A percentile compares a stretch with the other conserved stretches of the same genome.
phyloP scores from a whole-genome alignment of 306 rosid genomes.

The Gastrolobium bilobum region DNA sequence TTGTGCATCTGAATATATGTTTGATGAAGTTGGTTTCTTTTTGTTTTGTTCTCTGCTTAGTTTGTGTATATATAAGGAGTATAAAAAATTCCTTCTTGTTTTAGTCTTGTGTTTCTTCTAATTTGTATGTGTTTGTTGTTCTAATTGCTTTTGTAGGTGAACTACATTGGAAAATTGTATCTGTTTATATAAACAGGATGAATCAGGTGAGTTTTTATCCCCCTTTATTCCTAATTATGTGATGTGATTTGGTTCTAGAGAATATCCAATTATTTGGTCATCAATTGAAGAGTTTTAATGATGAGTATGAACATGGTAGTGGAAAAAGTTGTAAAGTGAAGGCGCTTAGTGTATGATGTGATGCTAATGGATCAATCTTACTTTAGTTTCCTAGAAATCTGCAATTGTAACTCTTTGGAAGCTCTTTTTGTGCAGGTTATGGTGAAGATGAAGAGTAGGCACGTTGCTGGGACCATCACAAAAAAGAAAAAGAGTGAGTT shows the following conservation, averaged over 20 bases:
- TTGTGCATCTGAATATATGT: neutral
- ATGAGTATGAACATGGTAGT: slow-evolving; percentile 56
- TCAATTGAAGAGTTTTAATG: slow-evolving; percentile 57
- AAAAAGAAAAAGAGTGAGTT: slow-evolving; percentile 99
- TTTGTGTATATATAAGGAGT: no score
- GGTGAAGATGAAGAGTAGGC: slow-evolving; percentile 99
- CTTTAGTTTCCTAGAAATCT: slow-evolving; percentile 56
- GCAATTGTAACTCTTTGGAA: slow-evolving; percentile 54
- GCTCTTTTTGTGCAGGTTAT: slow-evolving; percentile 89
- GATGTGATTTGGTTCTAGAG: slow-evolving; percentile 32
- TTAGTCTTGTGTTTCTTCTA: slow-evolving; percentile 9
- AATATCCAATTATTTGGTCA: slow-evolving; percentile 63
- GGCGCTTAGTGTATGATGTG: slow-evolving; percentile 50
- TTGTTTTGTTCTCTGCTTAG: neutral
- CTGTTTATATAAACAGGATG: slow-evolving; percentile 82
- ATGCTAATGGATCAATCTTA: slow-evolving; percentile 48
- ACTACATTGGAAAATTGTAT: slow-evolving; percentile 97
- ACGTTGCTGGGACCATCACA: slow-evolving; percentile 98
- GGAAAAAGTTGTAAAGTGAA: slow-evolving; percentile 51
- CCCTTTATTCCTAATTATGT: neutral
- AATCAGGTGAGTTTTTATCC: slow-evolving; percentile 68
- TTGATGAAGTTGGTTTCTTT: neutral
- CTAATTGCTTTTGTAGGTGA: slow-evolving; percentile 70
- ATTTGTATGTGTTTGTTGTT: slow-evolving; percentile 17
- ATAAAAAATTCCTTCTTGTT: neutral